Conservation (phyloP, 2,329 filamentous ascomycete species). For the Clonostachys byssicola region DNA sequence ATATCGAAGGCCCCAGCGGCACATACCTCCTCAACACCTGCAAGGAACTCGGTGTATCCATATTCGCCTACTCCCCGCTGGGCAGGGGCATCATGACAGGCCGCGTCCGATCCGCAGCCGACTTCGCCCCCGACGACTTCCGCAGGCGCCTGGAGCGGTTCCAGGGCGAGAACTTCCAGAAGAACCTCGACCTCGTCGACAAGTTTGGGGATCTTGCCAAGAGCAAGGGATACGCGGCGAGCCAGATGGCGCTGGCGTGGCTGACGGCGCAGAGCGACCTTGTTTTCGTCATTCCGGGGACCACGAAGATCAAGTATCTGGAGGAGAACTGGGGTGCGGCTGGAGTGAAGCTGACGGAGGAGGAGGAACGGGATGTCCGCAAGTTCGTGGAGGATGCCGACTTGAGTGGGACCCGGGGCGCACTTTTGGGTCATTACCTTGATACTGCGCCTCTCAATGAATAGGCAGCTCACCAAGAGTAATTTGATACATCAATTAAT, state of each 20-base stretch:
- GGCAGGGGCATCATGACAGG: slow-evolving; percentile 48
- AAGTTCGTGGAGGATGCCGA: not conserved
- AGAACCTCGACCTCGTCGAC: not conserved
- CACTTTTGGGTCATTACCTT: no score
- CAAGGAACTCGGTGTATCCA: slow-evolving; percentile 47
- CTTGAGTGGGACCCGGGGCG: no score
- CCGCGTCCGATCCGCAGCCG: not conserved
- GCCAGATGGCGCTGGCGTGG: slow-evolving; percentile 58
- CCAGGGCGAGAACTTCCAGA: slow-evolving; percentile 1
- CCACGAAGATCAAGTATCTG: slow-evolving; percentile 32
- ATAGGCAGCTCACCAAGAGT: no score
- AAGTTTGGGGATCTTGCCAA: not conserved
- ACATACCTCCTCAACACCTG: slow-evolving; percentile 44
- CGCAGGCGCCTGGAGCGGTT: slow-evolving; percentile 1
- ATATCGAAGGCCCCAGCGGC: slow-evolving; percentile 45
- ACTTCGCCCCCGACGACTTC: slow-evolving; percentile 3
- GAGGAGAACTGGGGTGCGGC: slow-evolving; percentile 32
- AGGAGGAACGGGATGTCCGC: slow-evolving; percentile 22
- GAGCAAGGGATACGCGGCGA: slow-evolving; percentile 44
- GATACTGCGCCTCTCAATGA: no score
- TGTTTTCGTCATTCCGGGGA: slow-evolving; percentile 50
- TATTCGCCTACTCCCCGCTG: slow-evolving; percentile 52
- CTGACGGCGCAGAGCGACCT: slow-evolving; percentile 52
- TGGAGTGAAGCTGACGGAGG: slow-evolving; percentile 16
- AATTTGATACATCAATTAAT: no score